phyloP scores from a whole-genome alignment of 345 rosid genomes.

The thale cress (Arabidopsis thaliana) region DNA sequence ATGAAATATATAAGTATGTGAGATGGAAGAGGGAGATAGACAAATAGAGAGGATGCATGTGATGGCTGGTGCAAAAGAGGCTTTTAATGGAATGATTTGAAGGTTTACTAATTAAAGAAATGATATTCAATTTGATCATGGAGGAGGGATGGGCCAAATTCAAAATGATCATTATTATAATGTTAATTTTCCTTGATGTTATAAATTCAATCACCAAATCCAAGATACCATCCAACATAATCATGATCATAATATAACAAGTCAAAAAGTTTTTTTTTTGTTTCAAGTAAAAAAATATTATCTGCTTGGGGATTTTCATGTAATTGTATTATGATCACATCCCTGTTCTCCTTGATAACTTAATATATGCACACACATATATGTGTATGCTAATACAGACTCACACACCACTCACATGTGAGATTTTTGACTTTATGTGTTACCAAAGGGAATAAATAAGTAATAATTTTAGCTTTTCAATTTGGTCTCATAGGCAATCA shows the following conservation, averaged over 20 bases:
- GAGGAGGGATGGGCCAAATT: constrained; percentile 43
- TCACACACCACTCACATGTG: constrained; percentile 27
- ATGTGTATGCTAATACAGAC: not conserved
- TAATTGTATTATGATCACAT: constrained; percentile 31
- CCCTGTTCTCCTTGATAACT: constrained; percentile 13
- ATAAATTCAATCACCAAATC: constrained; percentile 44
- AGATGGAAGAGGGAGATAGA: constrained; percentile 35
- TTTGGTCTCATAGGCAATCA: constrained; percentile 30
- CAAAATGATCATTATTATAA: constrained; percentile 30
- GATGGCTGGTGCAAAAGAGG: constrained; percentile 40
- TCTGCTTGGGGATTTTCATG: constrained; percentile 1
- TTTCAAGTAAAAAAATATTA: not conserved
- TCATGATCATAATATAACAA: constrained; percentile 40
- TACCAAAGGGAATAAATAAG: constrained; percentile 33
- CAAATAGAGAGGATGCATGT: constrained; percentile 43
- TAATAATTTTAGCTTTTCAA: constrained; percentile 11
- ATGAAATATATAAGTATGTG: constrained; percentile 20
- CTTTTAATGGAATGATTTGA: constrained; percentile 41
- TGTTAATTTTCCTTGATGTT: constrained; percentile 41
- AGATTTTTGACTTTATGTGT: constrained; percentile 36
- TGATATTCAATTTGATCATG: constrained; percentile 42
- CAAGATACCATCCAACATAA: constrained; percentile 45
- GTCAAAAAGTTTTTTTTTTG: constrained; percentile 31
- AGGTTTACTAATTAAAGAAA: constrained; percentile 30
- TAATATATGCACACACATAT: not conserved